phyloP scores from a whole-genome alignment of 2,329 filamentous ascomycete species.

The Verruconis gallopava region DNA sequence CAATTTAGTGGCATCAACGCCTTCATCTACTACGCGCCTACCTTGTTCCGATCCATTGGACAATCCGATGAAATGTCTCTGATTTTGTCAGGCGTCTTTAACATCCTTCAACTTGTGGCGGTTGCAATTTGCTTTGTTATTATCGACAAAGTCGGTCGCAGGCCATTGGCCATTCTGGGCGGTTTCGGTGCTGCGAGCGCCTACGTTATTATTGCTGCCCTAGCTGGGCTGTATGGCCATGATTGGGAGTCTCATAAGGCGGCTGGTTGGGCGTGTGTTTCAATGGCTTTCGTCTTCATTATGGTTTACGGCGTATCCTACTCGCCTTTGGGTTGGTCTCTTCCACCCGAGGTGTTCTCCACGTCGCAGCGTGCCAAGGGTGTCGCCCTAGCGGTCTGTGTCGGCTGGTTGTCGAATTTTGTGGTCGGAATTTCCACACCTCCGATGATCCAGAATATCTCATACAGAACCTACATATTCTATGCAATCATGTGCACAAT shows the following conservation, averaged over 20 bases:
- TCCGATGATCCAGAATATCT: constrained; percentile 20
- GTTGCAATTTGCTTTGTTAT: constrained; percentile 56
- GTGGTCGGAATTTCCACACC: constrained; percentile 20
- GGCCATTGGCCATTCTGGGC: constrained; percentile 52
- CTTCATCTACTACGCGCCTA: constrained; percentile 56
- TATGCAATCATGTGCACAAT: no score
- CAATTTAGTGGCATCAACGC: constrained; percentile 49
- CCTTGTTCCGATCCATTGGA: constrained; percentile 55
- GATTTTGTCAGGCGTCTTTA: constrained; percentile 63
- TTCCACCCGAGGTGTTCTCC: constrained; percentile 23
- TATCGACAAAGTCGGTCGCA: constrained; percentile 51
- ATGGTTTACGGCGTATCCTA: constrained; percentile 19
- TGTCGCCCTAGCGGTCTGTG: constrained; percentile 23
- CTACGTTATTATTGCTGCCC: constrained; percentile 18
- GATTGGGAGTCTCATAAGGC: neutral
- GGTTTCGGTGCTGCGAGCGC: constrained; percentile 35
- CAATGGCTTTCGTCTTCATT: constrained; percentile 19
- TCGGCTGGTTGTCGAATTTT: constrained; percentile 20
- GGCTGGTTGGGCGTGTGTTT: neutral
- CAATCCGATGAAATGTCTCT: constrained; percentile 43
- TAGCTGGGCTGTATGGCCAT: constrained; percentile 18
- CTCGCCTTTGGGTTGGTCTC: constrained; percentile 18
- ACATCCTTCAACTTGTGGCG: constrained; percentile 56
- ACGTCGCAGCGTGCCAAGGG: constrained; percentile 25
- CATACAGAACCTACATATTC: no score